Base-by-base conservation (phyloP, 371 early-diverging fungal species). In the Actinomortierella ambigua region DNA sequence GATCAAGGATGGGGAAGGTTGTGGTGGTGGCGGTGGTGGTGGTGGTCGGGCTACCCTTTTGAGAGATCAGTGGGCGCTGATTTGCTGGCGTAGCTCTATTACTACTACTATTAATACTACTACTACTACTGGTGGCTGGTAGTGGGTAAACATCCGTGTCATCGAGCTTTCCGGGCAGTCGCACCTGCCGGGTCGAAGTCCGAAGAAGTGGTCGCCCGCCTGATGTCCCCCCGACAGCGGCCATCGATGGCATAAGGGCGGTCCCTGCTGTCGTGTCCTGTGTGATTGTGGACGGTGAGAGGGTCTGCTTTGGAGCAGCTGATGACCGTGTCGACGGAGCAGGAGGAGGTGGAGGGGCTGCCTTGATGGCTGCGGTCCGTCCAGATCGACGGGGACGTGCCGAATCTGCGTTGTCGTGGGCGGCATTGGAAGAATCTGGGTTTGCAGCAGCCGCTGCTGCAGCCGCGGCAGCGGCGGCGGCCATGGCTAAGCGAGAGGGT, bases 1-100 rank as follows among this genome's bases (percentile, higher is more conserved):
- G 46, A 13, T 59, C 60, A 0, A 14, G 20, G 18, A 29, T 11
- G 34, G 34, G 34, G 11, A 11, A 34, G 34, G 39, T 18, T 55
- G 62, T 18, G 50, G 56, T 18, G 40, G 50, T 28, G 48, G 56
- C 18, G 40, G 43, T 20, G 34, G 39, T 18, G 50, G 62, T 18
- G 50, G 56, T 18, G 40, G 50, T 28, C 42, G 56, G 11, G 40
- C 34, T 20, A 26, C 55, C 44, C 28, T 24, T 18, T 43, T 62
- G 68, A 20, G 29, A 34, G 4, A 59, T n/a, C 14, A 66, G 39
- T 13, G 56, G 56, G 7, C 63, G 55, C 44, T 73, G 73, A 28
- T 73, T 73, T 29, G 73, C 49, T 2, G 73, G 67, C 7, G 73
- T 66, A 14, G 63, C 59, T 44, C 44, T 15, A 13, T 4, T 13